Conservation (phyloP, 2,329 filamentous ascomycete species). For the Ilyonectria destructans region DNA sequence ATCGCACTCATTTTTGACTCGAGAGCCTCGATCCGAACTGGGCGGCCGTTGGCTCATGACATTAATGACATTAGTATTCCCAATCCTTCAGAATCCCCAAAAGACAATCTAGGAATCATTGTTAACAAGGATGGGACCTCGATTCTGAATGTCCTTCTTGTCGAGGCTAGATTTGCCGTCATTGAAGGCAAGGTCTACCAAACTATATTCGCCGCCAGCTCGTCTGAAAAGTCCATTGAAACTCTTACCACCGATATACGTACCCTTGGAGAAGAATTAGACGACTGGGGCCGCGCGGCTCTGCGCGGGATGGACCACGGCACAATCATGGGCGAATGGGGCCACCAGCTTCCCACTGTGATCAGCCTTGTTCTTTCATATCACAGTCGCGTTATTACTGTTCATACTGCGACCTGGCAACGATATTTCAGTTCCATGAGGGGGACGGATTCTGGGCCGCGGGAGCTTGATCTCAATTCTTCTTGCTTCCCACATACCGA, state of each 20-base stretch:
- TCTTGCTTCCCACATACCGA: conserved; percentile 19
- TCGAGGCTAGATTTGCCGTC: conserved; percentile 16
- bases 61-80: conserved; percentile 25
- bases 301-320: conserved; percentile 9
- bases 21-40: conserved; percentile 19
- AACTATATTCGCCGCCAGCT: conserved; percentile 12
- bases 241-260: conserved; percentile 6
- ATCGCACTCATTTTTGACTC: conserved; percentile 24
- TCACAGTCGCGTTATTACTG: conserved; percentile 20
- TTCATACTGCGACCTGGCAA: conserved; percentile 20
- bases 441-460: conserved; percentile 6
- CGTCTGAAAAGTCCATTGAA: conserved; percentile 15
- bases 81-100: conserved; percentile 8
- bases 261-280: conserved; percentile 13
- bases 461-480: conserved; percentile 8
- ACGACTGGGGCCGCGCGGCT: conserved; percentile 5
- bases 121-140: conserved; percentile 14
- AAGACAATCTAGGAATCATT: conserved; percentile 22
- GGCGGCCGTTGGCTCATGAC: conserved; percentile 9
- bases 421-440: conserved; percentile 21
- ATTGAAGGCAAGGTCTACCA: conserved; percentile 20
- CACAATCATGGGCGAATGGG: conserved; percentile 15
- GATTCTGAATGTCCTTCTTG: conserved; percentile 10
- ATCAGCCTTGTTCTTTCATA: conserved; percentile 21
- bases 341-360: conserved; percentile 16